Conservation (phyloP, 2,329 filamentous ascomycete species). For the Ophiostoma ips region DNA sequence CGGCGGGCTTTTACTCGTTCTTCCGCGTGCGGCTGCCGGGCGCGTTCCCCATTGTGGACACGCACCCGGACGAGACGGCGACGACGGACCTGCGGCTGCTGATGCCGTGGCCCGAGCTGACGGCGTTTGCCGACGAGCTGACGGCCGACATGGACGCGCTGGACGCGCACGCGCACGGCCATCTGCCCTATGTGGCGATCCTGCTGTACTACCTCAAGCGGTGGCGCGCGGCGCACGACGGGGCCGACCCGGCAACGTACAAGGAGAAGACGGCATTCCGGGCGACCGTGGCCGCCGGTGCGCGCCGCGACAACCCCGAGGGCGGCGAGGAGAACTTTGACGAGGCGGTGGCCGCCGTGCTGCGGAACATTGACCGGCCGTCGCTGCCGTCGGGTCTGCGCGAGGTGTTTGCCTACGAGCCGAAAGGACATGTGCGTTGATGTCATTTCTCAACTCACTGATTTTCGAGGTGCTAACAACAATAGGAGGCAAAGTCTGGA, state of each 20-base stretch:
- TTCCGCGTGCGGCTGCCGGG: conserved; percentile 67
- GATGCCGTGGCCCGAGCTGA: conserved; percentile 72
- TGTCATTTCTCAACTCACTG: neutral
- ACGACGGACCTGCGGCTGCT: conserved; percentile 76
- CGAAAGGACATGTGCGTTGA: neutral
- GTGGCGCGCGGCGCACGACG: conserved; percentile 63
- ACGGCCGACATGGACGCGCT: conserved; percentile 56
- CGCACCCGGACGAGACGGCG: conserved; percentile 77
- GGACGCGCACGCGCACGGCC: conserved; percentile 71
- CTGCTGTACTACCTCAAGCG: conserved; percentile 67
- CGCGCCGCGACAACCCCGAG: conserved; percentile 61
- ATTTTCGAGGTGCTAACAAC: neutral
- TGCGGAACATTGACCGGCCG: conserved; percentile 67
- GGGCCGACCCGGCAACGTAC: conserved; percentile 57
- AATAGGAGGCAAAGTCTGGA: conserved; percentile 26
- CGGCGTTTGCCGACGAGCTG: conserved; percentile 50
- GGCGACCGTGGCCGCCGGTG: conserved; percentile 49
- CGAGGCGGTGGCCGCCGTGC: conserved; percentile 73
- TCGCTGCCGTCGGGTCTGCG: conserved; percentile 54
- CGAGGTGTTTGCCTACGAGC: conserved; percentile 59
- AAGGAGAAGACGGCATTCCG: conserved; percentile 79
- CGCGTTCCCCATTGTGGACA: conserved; percentile 88
- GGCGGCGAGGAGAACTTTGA: conserved; percentile 95
- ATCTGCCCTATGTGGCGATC: conserved; percentile 76
- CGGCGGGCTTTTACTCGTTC: conserved; percentile 81